These are phyloP conservation scores for Alternaria ventricosa DNA, from an alignment of 2,329 filamentous ascomycete genomes.

Conservation along the genomic window DNA sequence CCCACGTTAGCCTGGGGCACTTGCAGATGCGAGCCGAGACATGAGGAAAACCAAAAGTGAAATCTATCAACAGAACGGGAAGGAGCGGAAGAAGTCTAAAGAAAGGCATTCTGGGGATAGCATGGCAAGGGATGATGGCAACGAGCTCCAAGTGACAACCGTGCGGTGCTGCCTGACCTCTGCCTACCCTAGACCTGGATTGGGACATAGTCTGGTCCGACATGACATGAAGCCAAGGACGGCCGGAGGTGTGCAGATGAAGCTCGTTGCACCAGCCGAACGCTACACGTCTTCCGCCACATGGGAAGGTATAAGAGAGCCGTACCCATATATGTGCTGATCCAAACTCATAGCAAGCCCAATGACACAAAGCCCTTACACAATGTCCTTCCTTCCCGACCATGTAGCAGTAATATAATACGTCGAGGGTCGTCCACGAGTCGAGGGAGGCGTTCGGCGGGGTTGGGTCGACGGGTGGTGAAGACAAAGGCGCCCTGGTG, in stretches of 20 bases:
- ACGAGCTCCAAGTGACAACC: slow-evolving; percentile 36
- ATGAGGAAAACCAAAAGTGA: slow-evolving; percentile 8
- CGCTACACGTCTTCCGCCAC: slow-evolving; percentile 2
- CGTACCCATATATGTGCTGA: slow-evolving; percentile 52
- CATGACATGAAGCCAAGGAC: slow-evolving; percentile 18
- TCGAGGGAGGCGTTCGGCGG: slow-evolving; percentile 22
- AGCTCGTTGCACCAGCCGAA: slow-evolving; percentile 19
- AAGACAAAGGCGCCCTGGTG: slow-evolving; percentile 27
- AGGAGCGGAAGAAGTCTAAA: neutral
- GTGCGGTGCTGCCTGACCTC: slow-evolving; percentile 48
- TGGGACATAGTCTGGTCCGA: slow-evolving; percentile 13
- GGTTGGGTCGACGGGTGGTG: slow-evolving; percentile 2
- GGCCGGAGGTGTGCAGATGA: slow-evolving; percentile 11
- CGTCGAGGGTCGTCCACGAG: slow-evolving; percentile 8
- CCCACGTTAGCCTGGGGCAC: slow-evolving; percentile 44
- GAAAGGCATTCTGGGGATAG: slow-evolving; percentile 11
- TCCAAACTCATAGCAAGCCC: slow-evolving; percentile 51
- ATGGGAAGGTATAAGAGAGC: slow-evolving; percentile 27
- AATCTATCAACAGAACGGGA: slow-evolving; percentile 14
- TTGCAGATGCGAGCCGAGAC: slow-evolving; percentile 19
- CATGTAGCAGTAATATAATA: slow-evolving; percentile 39
- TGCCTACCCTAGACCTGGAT: slow-evolving; percentile 36
- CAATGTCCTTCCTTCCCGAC: slow-evolving; percentile 27
- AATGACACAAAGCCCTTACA: slow-evolving; percentile 29
- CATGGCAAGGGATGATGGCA: slow-evolving; percentile 26